Conservation (phyloP, 1,139 yeast species). For the Taphrina populina region DNA sequence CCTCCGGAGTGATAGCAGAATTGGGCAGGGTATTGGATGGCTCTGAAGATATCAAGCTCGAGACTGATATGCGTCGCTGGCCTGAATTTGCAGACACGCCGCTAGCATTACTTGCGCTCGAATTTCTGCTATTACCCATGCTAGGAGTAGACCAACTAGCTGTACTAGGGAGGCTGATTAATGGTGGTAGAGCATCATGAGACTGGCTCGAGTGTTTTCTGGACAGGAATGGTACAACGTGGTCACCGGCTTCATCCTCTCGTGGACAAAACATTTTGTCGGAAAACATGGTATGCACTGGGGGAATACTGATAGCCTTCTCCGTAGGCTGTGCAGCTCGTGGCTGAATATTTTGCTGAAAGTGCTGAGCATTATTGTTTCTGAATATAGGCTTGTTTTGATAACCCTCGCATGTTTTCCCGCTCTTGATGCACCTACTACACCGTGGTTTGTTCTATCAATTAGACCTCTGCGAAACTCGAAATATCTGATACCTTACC, state of each 20-base stretch:
- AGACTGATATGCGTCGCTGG: conserved; percentile 29
- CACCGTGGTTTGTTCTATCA: conserved; percentile 40
- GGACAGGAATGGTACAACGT: too few species aligned
- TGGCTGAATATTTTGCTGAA: conserved; percentile 27
- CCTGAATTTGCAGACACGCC: conserved; percentile 24
- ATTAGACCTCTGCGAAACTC: too few species aligned
- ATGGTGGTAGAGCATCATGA: too few species aligned
- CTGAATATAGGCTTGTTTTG: conserved; percentile 34
- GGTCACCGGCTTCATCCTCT: not conserved
- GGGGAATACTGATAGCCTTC: too few species aligned
- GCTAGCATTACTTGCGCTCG: conserved; percentile 26
- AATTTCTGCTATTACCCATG: conserved; percentile 23
- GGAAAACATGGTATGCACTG: too few species aligned
- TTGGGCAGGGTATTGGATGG: too few species aligned
- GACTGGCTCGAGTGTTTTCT: too few species aligned
- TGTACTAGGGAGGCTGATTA: not conserved
- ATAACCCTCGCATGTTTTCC: conserved; percentile 40
- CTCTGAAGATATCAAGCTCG: conserved; percentile 24
- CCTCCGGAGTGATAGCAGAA: too few species aligned
- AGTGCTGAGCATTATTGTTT: conserved; percentile 20
- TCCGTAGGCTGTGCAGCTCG: too few species aligned
- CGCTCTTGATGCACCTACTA: conserved; percentile 40
- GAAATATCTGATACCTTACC: too few species aligned
- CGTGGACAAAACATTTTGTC: too few species aligned
- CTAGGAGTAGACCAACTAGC: not conserved